phyloP scores from a whole-genome alignment of 164 flowering plant genomes.

The Stephania japonica region DNA sequence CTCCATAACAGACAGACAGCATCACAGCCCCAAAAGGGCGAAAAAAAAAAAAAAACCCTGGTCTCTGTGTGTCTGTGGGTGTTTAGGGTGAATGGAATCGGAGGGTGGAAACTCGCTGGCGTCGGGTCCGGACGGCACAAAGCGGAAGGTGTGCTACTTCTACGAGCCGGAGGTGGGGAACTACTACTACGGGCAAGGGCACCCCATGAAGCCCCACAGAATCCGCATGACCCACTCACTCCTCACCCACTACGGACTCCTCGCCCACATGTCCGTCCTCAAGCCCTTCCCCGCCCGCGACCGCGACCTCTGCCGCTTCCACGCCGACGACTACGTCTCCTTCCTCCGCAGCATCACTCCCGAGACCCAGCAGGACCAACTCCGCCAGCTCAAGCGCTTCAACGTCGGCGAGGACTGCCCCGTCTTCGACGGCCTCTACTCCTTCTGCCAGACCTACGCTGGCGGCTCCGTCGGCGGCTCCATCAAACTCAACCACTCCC shows the following conservation, averaged over 20 bases:
- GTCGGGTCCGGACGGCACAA: slow-evolving; percentile 44
- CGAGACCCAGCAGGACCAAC: slow-evolving; percentile 48
- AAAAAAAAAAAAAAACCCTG: too few relatives aligned
- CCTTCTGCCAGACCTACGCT: slow-evolving; percentile 53
- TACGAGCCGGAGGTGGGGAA: slow-evolving; percentile 63
- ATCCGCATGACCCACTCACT: slow-evolving; percentile 62
- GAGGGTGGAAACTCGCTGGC: slow-evolving; percentile 39
- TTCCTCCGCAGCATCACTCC: slow-evolving; percentile 46
- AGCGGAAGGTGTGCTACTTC: slow-evolving; percentile 44
- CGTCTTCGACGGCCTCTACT: slow-evolving; percentile 56
- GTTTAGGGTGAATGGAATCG: too few relatives aligned
- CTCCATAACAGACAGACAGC: too few relatives aligned
- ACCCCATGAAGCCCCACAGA: slow-evolving; percentile 62
- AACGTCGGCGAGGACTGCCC: slow-evolving; percentile 57
- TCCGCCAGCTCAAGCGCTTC: slow-evolving; percentile 43
- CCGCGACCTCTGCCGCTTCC: slow-evolving; percentile 48
- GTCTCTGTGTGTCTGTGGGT: too few relatives aligned
- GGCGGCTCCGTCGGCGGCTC: slow-evolving; percentile 61
- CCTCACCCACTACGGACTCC: slow-evolving; percentile 45
- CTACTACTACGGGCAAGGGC: slow-evolving; percentile 57
- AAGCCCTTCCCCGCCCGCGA: slow-evolving; percentile 51
- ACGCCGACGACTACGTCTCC: slow-evolving; percentile 54
- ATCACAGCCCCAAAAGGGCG: too few relatives aligned
- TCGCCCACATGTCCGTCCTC: slow-evolving; percentile 45
- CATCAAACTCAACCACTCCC: slow-evolving; percentile 34